Evolutionary conservation across 176 grass and related monocot genomes (phyloP).

Genomic region (Cocos nucifera): DNA sequence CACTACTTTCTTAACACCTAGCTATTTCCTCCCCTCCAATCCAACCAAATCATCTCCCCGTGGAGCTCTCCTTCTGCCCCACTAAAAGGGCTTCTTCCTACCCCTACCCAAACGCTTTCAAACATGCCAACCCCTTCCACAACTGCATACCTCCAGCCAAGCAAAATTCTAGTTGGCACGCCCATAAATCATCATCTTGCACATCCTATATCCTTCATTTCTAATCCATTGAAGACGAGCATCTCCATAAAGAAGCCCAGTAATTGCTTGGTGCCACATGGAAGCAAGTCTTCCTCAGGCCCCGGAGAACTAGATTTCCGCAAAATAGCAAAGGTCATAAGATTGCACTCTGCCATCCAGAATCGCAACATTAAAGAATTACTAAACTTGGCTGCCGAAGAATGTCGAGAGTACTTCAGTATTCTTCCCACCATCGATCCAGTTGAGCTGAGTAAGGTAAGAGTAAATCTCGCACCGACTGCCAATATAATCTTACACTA

Average conservation of each 20-base stretch:
- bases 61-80: too few species aligned
- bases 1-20: conserved; percentile 13
- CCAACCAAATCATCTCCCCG: too few species aligned
- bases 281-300: conserved; percentile 19
- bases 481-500: too few species aligned
- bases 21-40: not conserved
- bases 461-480: too few species aligned
- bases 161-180: too few species aligned
- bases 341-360: conserved; percentile 54
- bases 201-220: too few species aligned
- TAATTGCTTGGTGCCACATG: not conserved
- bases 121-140: too few species aligned
- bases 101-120: too few species aligned
- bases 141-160: too few species aligned
- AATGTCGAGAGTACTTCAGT: conserved; percentile 29
- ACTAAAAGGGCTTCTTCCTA: too few species aligned
- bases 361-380: conserved; percentile 61
- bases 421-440: conserved; percentile 17
- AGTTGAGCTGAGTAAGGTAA: conserved; percentile 36
- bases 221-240: too few species aligned
- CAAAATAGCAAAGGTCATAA: conserved; percentile 32
- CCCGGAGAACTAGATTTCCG: conserved; percentile 31
- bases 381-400: conserved; percentile 32
- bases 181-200: too few species aligned
- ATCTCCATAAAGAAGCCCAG: not conserved